Percentiles rank a stretch among this genome's conserved stretches.
These are phyloP conservation scores for Boletus rufocinnamomeus DNA, from an alignment of 768 basidiomycete genomes.

Conservation along the genomic window DNA sequence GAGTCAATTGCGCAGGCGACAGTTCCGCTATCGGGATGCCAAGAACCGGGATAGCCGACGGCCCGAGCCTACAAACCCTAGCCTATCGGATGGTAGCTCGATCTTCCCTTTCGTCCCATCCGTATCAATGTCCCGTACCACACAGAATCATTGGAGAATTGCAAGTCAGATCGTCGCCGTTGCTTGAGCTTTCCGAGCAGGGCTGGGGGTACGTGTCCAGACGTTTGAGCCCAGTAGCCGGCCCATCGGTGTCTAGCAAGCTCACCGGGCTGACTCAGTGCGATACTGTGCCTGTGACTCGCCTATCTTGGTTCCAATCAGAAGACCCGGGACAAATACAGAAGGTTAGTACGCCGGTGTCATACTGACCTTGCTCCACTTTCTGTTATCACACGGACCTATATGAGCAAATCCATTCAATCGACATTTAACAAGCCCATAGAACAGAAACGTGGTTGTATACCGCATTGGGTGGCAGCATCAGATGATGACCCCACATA, in stretches of 20 bases:
- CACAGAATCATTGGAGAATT: neutral
- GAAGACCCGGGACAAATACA: neutral
- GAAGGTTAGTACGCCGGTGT: neutral
- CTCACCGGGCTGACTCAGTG: conserved; percentile 24
- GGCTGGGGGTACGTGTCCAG: neutral
- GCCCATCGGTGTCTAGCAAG: conserved; percentile 12
- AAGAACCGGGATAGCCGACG: conserved; percentile 10
- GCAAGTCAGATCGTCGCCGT: neutral
- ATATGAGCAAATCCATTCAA: neutral
- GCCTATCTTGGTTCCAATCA: conserved; percentile 7
- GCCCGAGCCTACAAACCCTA: conserved; percentile 2
- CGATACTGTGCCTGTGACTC: conserved; percentile 5
- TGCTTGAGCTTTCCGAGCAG: neutral
- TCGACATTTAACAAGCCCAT: neutral
- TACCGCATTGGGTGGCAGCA: neutral
- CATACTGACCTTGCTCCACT: neutral
- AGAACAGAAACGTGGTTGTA: neutral
- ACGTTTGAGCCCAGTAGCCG: neutral
- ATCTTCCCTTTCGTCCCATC: neutral
- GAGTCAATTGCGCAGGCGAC: conserved; percentile 7
- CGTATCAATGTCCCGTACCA: neutral
- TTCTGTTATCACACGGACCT: neutral
- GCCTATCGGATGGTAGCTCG: conserved; percentile 14
- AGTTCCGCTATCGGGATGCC: no score
- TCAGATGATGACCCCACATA: neutral